Evolutionary conservation across 495 filamentous ascomycete genomes (phyloP), one percentile per base, ranked within the genome.

Genomic region (Penicillium taxi): DNA sequence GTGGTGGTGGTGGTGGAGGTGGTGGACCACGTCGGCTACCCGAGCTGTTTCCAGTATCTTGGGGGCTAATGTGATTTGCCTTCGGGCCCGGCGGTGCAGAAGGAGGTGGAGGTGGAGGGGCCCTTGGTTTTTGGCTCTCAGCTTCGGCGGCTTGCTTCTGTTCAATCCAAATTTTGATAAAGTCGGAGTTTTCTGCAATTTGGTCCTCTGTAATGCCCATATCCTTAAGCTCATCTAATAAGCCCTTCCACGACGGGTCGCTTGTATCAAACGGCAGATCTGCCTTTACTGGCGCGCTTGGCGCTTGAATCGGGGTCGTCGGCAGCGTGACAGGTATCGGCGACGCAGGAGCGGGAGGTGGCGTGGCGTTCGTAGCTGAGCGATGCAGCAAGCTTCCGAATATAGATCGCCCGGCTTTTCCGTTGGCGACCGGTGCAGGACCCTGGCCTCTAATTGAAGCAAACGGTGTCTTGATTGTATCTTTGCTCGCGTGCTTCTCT

Each of bases 131-230:
- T 5, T 17, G 14, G 35, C 73, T 50, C 69, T 76, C 32, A 59
- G 61, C 50, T 61, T 70, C 26, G 65, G 66, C 26, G 76, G 56
- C 72, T 56, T 90, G 84, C 48, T 86, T 78, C 56, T 91, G 74
- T 45, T 81, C 81, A 47, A 96, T 81, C 51, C 91, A 98, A 12
- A 79, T 71, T 58, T 90, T 86, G 58, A 96, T 98, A 48, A 96
- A 96, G 35, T 94, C 90, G 26, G 87, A 82, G 51, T 96, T 89
- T 39, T 93, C 84, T 36, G 77, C 80, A 39, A 96, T 91, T 47
- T 91, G 81, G 52, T 95, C 90, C 50, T 91, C 84, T 1, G 84
- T 93, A 28, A 96, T 84, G 3, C 90, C 91, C 80, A 95, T 87
- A 18, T 75, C 64, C 48, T 78, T 67, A 15, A 98, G 63, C 51